These are phyloP conservation scores for Papiliotrema nemorosa DNA, from an alignment of 1,284 basidiomycete species.

Conservation along the genomic window DNA sequence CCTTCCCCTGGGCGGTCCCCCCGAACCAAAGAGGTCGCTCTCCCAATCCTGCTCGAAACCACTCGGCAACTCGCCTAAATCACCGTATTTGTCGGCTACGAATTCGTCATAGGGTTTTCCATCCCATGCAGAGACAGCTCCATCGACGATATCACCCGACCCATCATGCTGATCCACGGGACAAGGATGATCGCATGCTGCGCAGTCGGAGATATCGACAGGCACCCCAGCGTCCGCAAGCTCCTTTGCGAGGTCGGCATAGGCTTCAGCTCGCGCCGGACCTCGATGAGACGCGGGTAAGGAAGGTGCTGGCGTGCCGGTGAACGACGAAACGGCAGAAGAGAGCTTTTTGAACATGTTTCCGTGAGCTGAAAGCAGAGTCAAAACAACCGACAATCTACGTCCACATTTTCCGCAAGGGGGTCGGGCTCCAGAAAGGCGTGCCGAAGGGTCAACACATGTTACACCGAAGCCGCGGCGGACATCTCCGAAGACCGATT, in stretches of 20 bases:
- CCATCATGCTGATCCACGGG: constrained; percentile 53
- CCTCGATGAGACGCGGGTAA: constrained; percentile 21
- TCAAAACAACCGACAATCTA: neutral
- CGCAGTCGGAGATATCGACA: constrained; percentile 65
- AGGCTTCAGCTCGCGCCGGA: constrained; percentile 24
- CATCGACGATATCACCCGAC: constrained; percentile 19
- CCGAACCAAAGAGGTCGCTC: constrained; percentile 71
- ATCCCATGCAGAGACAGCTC: constrained; percentile 22
- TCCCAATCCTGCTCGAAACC: constrained; percentile 73
- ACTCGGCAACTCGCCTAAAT: constrained; percentile 67
- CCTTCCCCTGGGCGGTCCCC: constrained; percentile 76
- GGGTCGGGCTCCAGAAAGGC: no score
- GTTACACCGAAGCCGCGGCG: neutral
- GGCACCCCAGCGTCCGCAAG: constrained; percentile 60
- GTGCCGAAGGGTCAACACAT: neutral
- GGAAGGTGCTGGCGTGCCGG: constrained; percentile 7
- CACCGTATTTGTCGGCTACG: constrained; percentile 50
- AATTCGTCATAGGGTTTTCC: constrained; percentile 36
- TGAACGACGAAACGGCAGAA: constrained; percentile 28
- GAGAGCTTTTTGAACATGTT: constrained; percentile 37
- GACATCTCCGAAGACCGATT: no score
- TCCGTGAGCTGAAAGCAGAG: neutral
- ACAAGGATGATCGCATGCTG: constrained; percentile 71
- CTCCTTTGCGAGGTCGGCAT: constrained; percentile 38
- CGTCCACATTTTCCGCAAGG: no score